A percentile compares a stretch with the other conserved stretches of the same genome.
Evolutionary conservation across 495 filamentous ascomycete genomes (phyloP).

Genomic region (Astrothelium macrocarpum): DNA sequence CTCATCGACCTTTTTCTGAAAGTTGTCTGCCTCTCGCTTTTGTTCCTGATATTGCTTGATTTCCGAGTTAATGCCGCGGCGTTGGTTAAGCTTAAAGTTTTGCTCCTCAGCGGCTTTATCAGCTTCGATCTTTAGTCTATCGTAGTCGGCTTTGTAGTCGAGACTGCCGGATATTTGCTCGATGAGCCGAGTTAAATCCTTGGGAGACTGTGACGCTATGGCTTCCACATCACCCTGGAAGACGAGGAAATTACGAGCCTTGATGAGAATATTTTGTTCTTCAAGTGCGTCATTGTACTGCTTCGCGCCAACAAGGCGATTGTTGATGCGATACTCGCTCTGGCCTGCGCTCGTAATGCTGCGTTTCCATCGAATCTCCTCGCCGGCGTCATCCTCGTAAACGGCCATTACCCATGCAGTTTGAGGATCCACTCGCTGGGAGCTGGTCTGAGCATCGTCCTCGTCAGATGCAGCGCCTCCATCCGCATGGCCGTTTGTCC

Average conservation of each 20-base stretch:
- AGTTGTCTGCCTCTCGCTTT: slow-evolving; percentile 91
- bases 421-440: slow-evolving; percentile 63
- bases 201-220: slow-evolving; percentile 89
- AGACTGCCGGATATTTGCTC: slow-evolving; percentile 96
- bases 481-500: slow-evolving; percentile 45
- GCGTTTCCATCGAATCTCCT: slow-evolving; percentile 92
- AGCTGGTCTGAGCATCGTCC: slow-evolving; percentile 40
- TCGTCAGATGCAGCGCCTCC: slow-evolving; percentile 42
- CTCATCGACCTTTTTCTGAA: slow-evolving; percentile 76
- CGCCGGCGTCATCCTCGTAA: slow-evolving; percentile 94
- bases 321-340: slow-evolving; percentile 96
- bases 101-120: slow-evolving; percentile 84
- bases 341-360: slow-evolving; percentile 78
- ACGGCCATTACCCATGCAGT: slow-evolving; percentile 98
- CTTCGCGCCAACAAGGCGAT: slow-evolving; percentile 73
- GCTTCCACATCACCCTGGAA: slow-evolving; percentile 98
- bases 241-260: slow-evolving; percentile 93
- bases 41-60: slow-evolving; percentile 96
- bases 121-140: slow-evolving; percentile 71
- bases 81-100: slow-evolving; percentile 72
- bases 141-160: slow-evolving; percentile 93
- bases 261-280: slow-evolving; percentile 92
- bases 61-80: slow-evolving; percentile 92
- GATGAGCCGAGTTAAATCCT: slow-evolving; percentile 87
- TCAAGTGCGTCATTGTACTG: slow-evolving; percentile 93